Conservation (phyloP, 169 alveolate genomes). For the Plasmodium sp. region DNA sequence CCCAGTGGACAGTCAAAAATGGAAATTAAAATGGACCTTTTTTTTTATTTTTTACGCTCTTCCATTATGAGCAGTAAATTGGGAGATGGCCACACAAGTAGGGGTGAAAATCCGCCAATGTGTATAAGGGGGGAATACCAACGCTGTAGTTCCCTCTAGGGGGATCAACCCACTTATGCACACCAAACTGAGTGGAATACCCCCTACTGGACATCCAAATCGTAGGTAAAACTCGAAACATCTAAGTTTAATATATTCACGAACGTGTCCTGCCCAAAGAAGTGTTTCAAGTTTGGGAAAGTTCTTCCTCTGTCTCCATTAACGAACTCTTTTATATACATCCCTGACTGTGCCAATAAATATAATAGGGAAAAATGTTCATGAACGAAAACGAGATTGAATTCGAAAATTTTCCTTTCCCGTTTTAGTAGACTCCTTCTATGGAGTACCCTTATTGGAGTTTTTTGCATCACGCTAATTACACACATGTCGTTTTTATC, state of each 20-base stretch:
- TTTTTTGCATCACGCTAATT: conserved; percentile 83
- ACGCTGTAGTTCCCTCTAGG: neutral
- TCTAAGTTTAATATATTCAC: conserved; percentile 72
- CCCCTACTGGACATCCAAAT: neutral
- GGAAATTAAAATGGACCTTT: neutral
- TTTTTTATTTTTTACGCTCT: neutral
- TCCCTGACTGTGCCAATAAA: conserved; percentile 90
- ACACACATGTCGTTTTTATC: conserved; percentile 19
- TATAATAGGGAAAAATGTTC: conserved; percentile 87
- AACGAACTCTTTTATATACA: conserved; percentile 93
- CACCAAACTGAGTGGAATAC: neutral
- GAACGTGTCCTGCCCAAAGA: conserved; percentile 75
- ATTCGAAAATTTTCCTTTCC: conserved; percentile 80
- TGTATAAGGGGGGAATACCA: neutral
- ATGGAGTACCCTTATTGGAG: conserved; percentile 93
- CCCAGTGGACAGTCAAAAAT: neutral
- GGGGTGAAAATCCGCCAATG: neutral
- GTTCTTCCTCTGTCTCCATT: conserved; percentile 94
- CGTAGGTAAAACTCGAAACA: conserved; percentile 44
- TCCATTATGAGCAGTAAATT: neutral
- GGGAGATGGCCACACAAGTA: neutral
- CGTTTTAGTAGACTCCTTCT: conserved; percentile 88
- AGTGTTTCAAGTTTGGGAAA: conserved; percentile 86
- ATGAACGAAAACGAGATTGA: conserved; percentile 83
- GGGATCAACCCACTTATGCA: neutral